A percentile compares a stretch with the other conserved stretches of the same genome.
phyloP scores from a whole-genome alignment of 225 moss, liverwort and hornwort species.

The Physcomitrium patens region DNA sequence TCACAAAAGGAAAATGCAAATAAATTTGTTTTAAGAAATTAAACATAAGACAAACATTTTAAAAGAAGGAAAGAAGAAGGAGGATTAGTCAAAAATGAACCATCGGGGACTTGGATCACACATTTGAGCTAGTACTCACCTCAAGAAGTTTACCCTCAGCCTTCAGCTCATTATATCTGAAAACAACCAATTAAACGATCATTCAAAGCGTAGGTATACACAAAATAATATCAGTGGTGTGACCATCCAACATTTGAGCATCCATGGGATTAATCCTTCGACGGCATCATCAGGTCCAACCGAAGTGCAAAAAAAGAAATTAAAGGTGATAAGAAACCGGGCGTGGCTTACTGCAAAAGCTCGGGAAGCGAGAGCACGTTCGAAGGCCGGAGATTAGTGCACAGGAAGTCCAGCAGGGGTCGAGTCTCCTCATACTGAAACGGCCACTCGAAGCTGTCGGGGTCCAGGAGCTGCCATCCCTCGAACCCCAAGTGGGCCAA shows the following conservation, averaged over 20 bases:
- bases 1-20: too few relatives aligned
- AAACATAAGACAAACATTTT: too few relatives aligned
- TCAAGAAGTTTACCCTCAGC: conserved; percentile 94
- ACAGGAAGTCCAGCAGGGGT: conserved; percentile 83
- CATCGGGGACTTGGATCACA: not conserved
- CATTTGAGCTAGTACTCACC: conserved; percentile 35
- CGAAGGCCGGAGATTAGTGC: conserved; percentile 89
- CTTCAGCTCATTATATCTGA: conserved; percentile 82
- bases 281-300: not conserved
- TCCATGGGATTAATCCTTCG: not conserved
- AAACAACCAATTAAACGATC: conserved; percentile 26
- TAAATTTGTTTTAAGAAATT: too few relatives aligned
- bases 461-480: conserved; percentile 90
- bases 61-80: too few relatives aligned
- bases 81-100: not conserved
- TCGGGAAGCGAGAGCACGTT: conserved; percentile 90
- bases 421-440: conserved; percentile 96
- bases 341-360: conserved; percentile 69
- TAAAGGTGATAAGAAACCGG: not conserved
- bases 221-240: not conserved
- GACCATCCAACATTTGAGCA: not conserved
- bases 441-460: conserved; percentile 99
- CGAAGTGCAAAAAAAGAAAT: not conserved
- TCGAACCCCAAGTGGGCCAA: conserved; percentile 94
- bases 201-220: not conserved